Percentiles rank a stretch among this genome's conserved stretches.
Evolutionary conservation across 2,329 filamentous ascomycete species (phyloP).

Genomic region (Coniochaeta pulveracea): DNA sequence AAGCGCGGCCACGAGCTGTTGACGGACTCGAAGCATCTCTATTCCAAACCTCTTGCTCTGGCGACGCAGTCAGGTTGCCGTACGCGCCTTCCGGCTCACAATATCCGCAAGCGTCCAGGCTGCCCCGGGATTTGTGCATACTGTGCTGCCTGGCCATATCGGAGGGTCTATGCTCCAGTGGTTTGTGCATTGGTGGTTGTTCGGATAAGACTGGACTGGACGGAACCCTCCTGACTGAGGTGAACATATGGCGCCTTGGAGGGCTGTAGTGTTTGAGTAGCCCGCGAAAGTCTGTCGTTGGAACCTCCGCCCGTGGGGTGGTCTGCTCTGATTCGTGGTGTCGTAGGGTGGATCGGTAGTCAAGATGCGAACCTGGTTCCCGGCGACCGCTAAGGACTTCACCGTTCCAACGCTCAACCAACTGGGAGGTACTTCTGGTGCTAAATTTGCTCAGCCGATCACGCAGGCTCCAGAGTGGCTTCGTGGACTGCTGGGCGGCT

Average conservation of each 20-base stretch:
- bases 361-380: too few relatives aligned
- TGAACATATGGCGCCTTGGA: not conserved
- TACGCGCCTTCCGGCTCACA: not conserved
- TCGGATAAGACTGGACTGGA: constrained; percentile 1
- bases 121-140: not conserved
- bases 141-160: not conserved
- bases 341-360: not conserved
- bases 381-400: too few relatives aligned
- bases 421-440: not conserved
- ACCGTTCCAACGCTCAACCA: not conserved
- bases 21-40: too few relatives aligned
- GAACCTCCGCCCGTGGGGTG: not conserved
- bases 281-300: not conserved
- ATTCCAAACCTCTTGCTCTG: too few relatives aligned
- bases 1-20: not conserved
- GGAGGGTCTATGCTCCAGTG: not conserved
- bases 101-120: constrained; percentile 1
- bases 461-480: too few relatives aligned
- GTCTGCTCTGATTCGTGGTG: too few relatives aligned
- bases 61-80: not conserved
- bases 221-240: not conserved
- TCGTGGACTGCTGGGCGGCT: too few relatives aligned
- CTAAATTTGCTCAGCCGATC: not conserved
- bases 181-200: too few relatives aligned
- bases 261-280: constrained; percentile 1